Evolutionary conservation across 2,329 filamentous ascomycete genomes (phyloP), one percentile per base, ranked within the genome.

Genomic region (Pestalotiopsis fici): DNA sequence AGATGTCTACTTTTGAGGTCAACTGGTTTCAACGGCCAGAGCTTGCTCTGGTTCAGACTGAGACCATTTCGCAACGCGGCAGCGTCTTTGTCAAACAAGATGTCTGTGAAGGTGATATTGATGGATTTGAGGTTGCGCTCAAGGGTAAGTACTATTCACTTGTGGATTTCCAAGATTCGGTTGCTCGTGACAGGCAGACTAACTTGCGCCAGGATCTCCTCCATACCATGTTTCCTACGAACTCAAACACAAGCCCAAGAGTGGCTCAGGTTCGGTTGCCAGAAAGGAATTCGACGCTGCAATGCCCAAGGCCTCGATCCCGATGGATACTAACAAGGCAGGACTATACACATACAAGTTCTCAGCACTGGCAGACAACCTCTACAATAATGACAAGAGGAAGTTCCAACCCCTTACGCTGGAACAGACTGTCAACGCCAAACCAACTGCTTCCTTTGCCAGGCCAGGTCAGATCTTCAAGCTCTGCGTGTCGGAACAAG

Each of bases 91-190:
- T 90, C 72, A 97, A 97, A 79, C 87, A 90, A 55, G 91, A 95
- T 69, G 91, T 99, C 35, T 99, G 96, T 76, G 95, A 99, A 81
- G 95, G 95, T 35, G 95, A 98, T 69, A 92, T 97, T 74, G 95
- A 98, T 78, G 90, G 90, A 3, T 90, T 98, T 66, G 94, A 98
- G 74, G 83, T 99, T 65, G 86, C 87, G 56, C 86, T 99, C 69
- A 88, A 88, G 77, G 95, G 94, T 88, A 87, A 81, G 85, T 76
- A 37, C 9, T 27, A 43, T 23, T 31, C 27, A 35, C 5, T 60
- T 31, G 28, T 21, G 9, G 15, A 60, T 12, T 3, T 21, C 12
- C 2, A n/a, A 3, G 55, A 57, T 57, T 12, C n/a, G 11, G 15
- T 6, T 25, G 27, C 13, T 7, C 25, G 7, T 25, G 35, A 56